Percentiles rank a stretch among this genome's conserved stretches.
Evolutionary conservation across 179 eudicot species (phyloP).

Genomic region (Nepenthes alata): DNA sequence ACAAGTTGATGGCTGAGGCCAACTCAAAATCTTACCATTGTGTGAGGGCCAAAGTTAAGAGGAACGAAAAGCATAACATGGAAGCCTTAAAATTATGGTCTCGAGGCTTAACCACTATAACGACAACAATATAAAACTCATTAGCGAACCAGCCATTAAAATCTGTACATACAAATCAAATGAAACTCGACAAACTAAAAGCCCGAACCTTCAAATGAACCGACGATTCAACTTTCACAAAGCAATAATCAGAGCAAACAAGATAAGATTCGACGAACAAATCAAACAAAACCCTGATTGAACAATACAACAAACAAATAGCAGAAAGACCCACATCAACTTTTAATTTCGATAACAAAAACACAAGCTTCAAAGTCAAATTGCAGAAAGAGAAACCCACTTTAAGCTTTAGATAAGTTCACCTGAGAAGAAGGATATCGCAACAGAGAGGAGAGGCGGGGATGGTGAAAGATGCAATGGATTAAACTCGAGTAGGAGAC

Average conservation of each 20-base stretch:
- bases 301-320: background rate
- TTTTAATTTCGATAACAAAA: background rate
- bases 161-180: too few relatives aligned
- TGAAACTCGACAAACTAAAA: too few relatives aligned
- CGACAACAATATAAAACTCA: too few relatives aligned
- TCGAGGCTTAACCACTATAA: too few relatives aligned
- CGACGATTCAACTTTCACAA: slow-evolving; percentile 1
- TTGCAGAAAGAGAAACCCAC: slow-evolving; percentile 1
- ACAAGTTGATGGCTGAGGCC: too few relatives aligned
- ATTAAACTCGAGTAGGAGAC: too few relatives aligned
- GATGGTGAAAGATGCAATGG: background rate
- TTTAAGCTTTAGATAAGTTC: slow-evolving; percentile 8
- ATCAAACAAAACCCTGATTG: background rate
- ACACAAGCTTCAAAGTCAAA: background rate
- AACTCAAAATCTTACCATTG: too few relatives aligned
- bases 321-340: background rate
- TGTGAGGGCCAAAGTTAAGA: too few relatives aligned
- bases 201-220: too few relatives aligned
- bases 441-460: background rate
- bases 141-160: too few relatives aligned
- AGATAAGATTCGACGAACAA: background rate
- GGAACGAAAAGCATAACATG: too few relatives aligned
- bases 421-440: slow-evolving; percentile 13
- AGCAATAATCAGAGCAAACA: background rate
- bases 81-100: too few relatives aligned